Base-by-base conservation (phyloP, 257 asterid species). In the Primulina tabacum region DNA sequence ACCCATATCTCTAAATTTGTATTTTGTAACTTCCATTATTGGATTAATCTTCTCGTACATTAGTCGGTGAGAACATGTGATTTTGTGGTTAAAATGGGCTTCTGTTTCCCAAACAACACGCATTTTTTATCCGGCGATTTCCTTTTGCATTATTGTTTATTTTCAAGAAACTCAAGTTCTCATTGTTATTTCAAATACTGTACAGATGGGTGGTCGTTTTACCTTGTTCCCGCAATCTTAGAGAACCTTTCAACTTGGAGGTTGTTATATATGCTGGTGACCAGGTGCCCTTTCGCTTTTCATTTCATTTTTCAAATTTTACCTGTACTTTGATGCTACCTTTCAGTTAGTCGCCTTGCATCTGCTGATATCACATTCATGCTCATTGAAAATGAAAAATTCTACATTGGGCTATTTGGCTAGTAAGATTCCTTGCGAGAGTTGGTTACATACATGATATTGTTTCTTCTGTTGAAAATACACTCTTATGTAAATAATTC, bases 241-340 rank as follows among this genome's bases (percentile, higher is more conserved):
- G 77, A 71, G 86, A 87, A 75, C 97, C 97, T 69, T 88, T 86
- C 80, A 91, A 75, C 82, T 78, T 91, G 90, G 99, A 94, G 90
- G 92, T 94, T 82, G 97, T 89, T 9, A 75, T 94, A 69, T 94
- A 93, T 66, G 20, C 85, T 29, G 67, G 75, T 79, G 24, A 68
- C 33, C 96, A 92, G 96, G 98, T 89, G 64, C 64, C 60, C 57
- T 65, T 38, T 38, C 10, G 16, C 50, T 38, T 38, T 43, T 55
- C 61, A 57, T 67, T 34, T 43, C 37, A 37, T 35, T 35, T 3
- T 8, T 8, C 3, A 2, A 38, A 9, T 38, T 38, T 38, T 38
- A 2, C 16, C 6, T 38, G 16, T 2, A 8, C 6, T 38, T 1
- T 33, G 16, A 2, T 3, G 16, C 10, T 9, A 10, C 10, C 12